Percentiles rank a stretch among this genome's conserved stretches.
These are phyloP conservation scores for Porphyrellus sp. DNA, from an alignment of 1,284 basidiomycete species.

Conservation along the genomic window DNA sequence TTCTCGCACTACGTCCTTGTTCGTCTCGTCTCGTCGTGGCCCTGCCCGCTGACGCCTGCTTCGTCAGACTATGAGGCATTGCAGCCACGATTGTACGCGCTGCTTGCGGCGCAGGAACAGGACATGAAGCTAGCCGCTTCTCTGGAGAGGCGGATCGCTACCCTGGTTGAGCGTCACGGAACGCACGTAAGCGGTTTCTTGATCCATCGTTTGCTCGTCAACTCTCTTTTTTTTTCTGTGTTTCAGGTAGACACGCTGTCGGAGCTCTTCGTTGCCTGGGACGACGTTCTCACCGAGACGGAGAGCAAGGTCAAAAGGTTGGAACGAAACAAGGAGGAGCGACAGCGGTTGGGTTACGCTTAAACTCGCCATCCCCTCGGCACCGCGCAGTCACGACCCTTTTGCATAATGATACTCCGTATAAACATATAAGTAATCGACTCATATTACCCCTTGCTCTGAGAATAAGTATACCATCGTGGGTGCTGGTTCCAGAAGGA, in stretches of 20 bases:
- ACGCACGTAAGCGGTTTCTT: constrained; percentile 50
- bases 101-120: constrained; percentile 58
- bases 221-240: neutral
- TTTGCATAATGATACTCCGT: constrained; percentile 16
- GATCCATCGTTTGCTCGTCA: neutral
- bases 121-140: constrained; percentile 51
- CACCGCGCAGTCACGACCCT: neutral
- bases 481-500: constrained; percentile 12
- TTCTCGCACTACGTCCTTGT: no score
- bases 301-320: constrained; percentile 55
- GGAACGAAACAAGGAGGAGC: constrained; percentile 58
- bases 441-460: constrained; percentile 14
- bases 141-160: constrained; percentile 62
- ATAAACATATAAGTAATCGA: constrained; percentile 23
- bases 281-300: constrained; percentile 61
- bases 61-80: constrained; percentile 57
- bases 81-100: constrained; percentile 54
- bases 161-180: constrained; percentile 62
- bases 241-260: constrained; percentile 70
- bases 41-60: no score
- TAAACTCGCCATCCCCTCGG: constrained; percentile 15
- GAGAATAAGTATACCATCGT: constrained; percentile 10
- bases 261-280: constrained; percentile 78
- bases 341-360: constrained; percentile 51
- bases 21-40: neutral